Base-by-base conservation (phyloP, 108 stramenopile genomes). In the Asterionellopsis glacialis region DNA sequence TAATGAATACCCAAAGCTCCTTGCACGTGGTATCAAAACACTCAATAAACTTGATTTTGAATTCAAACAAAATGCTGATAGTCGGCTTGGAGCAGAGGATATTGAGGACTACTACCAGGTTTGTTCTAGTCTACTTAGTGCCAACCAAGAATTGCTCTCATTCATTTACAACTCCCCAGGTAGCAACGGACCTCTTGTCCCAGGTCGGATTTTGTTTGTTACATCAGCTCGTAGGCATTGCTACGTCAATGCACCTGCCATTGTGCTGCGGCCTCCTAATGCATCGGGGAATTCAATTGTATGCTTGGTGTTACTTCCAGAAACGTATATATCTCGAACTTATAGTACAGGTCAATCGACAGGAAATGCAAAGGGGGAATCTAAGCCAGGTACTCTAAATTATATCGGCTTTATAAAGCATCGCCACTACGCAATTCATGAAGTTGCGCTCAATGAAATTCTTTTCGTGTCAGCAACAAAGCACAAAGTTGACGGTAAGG, bases 1-100 rank as follows among this genome's bases (percentile, higher is more conserved):
- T 7, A 87, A 93, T 21, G 87, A 97, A 54, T 82, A 96, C 60
- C 91, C 94, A 1, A 82, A 85, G 61, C 75, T 97, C 39, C 73
- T 96, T n/a, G 61, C 69, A 1, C 70, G 80, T 19, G 93, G 91
- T 13, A 69, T 67, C 27, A 77, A 90, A 65, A 86, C 83, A 49
- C 63, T 83, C 15, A 19, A 60, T 11, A 93, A 91, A 61, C 73
- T 95, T 41, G 83, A 87, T 45, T 79, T 82, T 24, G 69, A 82
- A 62, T 82, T 83, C 49, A 60, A 73, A 47, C 23, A 62, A 54
- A 80, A 77, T 40, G 50, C 67, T 27, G 74, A 77, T 22, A 70
- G 57, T 40, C 70, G 87, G 19, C 55, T 86, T 18, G 89, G 81
- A 27, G 76, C 80, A 18, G 87, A 93, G 50, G 92, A 93, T 51